Base-by-base conservation (phyloP, 2,329 filamentous ascomycete species). In the Furcasterigmium sp. region DNA sequence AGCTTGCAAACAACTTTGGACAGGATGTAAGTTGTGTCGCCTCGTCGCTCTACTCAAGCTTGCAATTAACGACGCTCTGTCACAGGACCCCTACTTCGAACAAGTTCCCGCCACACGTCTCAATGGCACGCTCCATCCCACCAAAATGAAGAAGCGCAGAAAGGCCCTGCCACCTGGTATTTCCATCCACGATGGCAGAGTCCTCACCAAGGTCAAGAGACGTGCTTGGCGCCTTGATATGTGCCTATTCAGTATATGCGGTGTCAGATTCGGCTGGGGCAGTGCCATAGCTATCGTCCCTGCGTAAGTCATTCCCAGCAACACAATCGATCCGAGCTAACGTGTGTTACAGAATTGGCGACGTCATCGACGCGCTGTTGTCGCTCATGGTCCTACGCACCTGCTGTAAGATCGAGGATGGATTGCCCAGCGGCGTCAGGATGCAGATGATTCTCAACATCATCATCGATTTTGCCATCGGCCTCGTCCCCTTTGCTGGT, bases 71-170 rank as follows among this genome's bases (percentile, higher is more conserved):
- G n/a, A n/a, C n/a, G n/a, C n/a, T n/a, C 35, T 49, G 28, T 45
- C 37, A 8, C 56, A 96, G 87, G 91, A 97, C 60, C 90, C 91
- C 6, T 95, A 90, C 68, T 95, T 91, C 56, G 88, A 95, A 62
- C 75, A 82, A 53, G 82, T 95, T 28, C 82, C 84, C 18, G 84
- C 91, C 34, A 87, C 85, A 8, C 77, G 81, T 49, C 70, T 86
- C 34, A 68, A 81, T 51, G 81, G 82, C 46, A 78, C 72, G 42
- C 80, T 82, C 20, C 7, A 26, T n/a, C 76, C 62, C 3, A 82
- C 80, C 55, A 94, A 90, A 61, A 73, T 76, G 45, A 91, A 89
- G 72, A 95, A 87, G 64, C 79, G 84, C 59, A 88, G 86, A 69
- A 95, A 94, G 67, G 86, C 88, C 18, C 71, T 91, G 28, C 91